phyloP scores from a whole-genome alignment of 2,329 filamentous ascomycete species.

The Ascochyta viciae-villosae region DNA sequence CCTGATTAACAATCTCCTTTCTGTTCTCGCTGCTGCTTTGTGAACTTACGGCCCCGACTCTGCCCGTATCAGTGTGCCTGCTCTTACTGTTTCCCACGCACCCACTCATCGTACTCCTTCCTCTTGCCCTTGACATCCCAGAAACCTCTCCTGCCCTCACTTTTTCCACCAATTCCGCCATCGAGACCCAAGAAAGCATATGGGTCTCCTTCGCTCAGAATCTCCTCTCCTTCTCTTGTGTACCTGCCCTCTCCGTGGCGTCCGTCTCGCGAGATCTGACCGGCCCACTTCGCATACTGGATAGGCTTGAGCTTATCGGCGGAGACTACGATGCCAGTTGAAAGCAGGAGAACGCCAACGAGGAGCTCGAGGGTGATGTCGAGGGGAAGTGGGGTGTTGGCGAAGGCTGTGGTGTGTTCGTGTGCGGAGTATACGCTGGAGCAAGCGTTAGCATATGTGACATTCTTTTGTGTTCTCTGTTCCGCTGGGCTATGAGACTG shows the following conservation, averaged over 20 bases:
- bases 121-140: constrained; percentile 85
- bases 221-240: constrained; percentile 71
- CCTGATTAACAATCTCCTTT: background rate
- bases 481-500: constrained; percentile 2
- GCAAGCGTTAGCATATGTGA: constrained; percentile 30
- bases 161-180: constrained; percentile 61
- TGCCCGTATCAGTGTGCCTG: background rate
- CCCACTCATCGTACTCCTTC: constrained; percentile 87
- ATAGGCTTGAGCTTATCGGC: constrained; percentile 84
- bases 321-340: constrained; percentile 79
- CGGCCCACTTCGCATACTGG: constrained; percentile 80
- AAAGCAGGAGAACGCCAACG: constrained; percentile 79
- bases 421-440: constrained; percentile 92
- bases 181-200: constrained; percentile 67
- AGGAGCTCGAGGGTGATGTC: constrained; percentile 91
- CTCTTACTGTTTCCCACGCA: constrained; percentile 26
- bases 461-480: background rate
- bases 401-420: constrained; percentile 81
- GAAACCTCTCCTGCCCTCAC: constrained; percentile 81
- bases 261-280: constrained; percentile 82
- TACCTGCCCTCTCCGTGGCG: constrained; percentile 63
- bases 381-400: constrained; percentile 66
- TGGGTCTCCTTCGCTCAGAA: constrained; percentile 73
- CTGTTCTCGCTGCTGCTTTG: background rate
- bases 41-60: background rate